Base-by-base conservation (phyloP, 768 basidiomycete genomes). In the Dictyophora rubrovolvata region DNA sequence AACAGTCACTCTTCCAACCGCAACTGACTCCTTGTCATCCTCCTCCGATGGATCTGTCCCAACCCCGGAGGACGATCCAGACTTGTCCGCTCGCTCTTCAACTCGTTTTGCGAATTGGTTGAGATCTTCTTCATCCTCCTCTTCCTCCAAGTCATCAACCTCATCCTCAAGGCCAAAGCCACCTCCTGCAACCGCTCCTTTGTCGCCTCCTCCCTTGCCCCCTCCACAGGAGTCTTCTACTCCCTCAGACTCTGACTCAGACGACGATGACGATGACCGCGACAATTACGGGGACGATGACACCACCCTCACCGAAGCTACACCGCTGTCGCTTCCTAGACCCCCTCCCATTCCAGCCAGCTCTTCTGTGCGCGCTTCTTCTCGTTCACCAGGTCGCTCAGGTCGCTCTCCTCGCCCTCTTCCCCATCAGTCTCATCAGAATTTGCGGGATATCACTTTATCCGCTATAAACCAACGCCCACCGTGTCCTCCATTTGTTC, bases 401-500 rank as follows among this genome's bases (percentile, higher is more conserved):
- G 21, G 37, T 54, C n/a, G 28, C 28, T 7, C 28, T 28, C 28
- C 42, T 12, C 42, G 42, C n/a, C 5, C 34, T 18, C 34, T 42
- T 46, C 18, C 55, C 37, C 18, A 56, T 18, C 35, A 21, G n/a
- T 28, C 55, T 56, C 55, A 56, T 22, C 21, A 48, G 22, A 60
- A 60, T 21, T 47, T 60, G 37, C 60, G 60, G 20, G 54, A 53
- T 18, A 48, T 60, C 12, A 53, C 54, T 35, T 54, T 48, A 35
- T 21, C 28, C 48, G 28, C 51, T 36, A 14, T 60, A 12, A 48
- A 52, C 33, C 47, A 37, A 17, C 51, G 21, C 18, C 51, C 54
- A 35, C 42, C 60, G 18, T 34, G 35, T 4, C 73, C 82, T 6
- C 85, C 85, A 17, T 75, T 85, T 64, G 66, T 76, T 54, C 73